These are phyloP conservation scores for Curvularia sp. DNA, from an alignment of 2,329 filamentous ascomycete genomes.

Conservation along the genomic window DNA sequence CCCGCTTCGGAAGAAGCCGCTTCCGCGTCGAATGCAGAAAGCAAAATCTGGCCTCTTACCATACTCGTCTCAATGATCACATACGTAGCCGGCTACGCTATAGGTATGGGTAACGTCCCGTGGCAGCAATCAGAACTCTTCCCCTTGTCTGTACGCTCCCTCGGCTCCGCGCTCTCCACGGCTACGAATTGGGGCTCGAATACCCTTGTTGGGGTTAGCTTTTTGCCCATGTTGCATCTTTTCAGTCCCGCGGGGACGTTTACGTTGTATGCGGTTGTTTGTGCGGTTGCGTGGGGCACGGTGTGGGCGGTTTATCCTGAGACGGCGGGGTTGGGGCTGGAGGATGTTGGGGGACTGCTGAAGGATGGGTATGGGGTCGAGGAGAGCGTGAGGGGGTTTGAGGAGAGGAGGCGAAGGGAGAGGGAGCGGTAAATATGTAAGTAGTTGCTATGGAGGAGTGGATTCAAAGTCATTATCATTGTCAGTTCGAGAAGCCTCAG, in stretches of 20 bases:
- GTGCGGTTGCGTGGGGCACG: slow-evolving; percentile 69
- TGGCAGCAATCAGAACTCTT: slow-evolving; percentile 97
- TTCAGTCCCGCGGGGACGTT: slow-evolving; percentile 81
- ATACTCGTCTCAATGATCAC: slow-evolving; percentile 79
- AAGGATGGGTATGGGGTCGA: slow-evolving; percentile 73
- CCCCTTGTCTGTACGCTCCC: slow-evolving; percentile 73
- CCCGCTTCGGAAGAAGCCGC: slow-evolving; percentile 29
- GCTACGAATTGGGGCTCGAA: slow-evolving; percentile 90
- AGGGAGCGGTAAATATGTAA: background rate
- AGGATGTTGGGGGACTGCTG: slow-evolving; percentile 77
- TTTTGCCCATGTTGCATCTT: slow-evolving; percentile 83
- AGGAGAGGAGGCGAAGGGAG: slow-evolving; percentile 15
- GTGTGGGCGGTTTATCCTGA: slow-evolving; percentile 85
- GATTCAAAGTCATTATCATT: background rate
- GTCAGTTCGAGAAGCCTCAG: background rate
- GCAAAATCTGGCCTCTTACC: slow-evolving; percentile 45
- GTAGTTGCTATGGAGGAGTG: background rate
- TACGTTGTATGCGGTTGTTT: slow-evolving; percentile 77
- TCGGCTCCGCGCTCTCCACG: slow-evolving; percentile 76
- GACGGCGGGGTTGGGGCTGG: slow-evolving; percentile 80
- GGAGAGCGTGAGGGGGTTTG: slow-evolving; percentile 40
- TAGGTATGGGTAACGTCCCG: slow-evolving; percentile 88
- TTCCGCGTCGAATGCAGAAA: slow-evolving; percentile 13
- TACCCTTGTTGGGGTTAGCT: slow-evolving; percentile 84
- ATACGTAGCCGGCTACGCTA: slow-evolving; percentile 85